Base-by-base conservation (phyloP, 352 stramenopile species). In the Pythium myriotylum region DNA sequence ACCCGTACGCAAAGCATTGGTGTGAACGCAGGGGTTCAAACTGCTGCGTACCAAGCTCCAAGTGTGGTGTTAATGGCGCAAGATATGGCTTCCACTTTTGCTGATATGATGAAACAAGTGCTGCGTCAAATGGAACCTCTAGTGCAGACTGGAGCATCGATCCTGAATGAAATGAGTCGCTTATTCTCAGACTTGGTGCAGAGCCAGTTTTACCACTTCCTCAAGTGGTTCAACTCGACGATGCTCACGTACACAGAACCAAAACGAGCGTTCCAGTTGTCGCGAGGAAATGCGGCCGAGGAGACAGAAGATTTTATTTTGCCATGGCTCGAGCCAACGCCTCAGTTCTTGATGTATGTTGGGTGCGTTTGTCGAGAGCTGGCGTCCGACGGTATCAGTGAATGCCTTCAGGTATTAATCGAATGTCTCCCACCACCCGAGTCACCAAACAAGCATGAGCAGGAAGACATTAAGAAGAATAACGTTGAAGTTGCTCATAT, bases 171-270 rank as follows among this genome's bases (percentile, higher is more conserved):
- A n/a, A 79, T 95, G 57, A 92, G 80, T 35, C 72, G 61, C 7
- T 54, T 89, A 23, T 90, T 95, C 43, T 91, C 84, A 14, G 77
- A 95, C 41, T 72, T 95, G 45, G 77, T 95, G 17, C 83, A 90
- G 75, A 76, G 66, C 4, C 80, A 91, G 65, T 92, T 95, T 51
- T 92, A 89, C 62, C 63, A 81, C 40, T 93, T 92, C 46, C 55
- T 95, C 2, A 86, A 87, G 56, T 95, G 86, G 86, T 91, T 93
- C 47, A 93, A 91, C 52, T 51, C 54, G 6, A 69, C 77, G 0
- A 59, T 87, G 45, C 54, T 91, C 14, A 76, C 72, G 59, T 95
- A 91, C 73, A 84, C 78, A 9, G 84, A 93, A 40, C 73, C 79
- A 1, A 88, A 87, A 59, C 79, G 83, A 2, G 78, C 79, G 26